Percentiles rank a stretch among this genome's conserved stretches.
These are phyloP conservation scores for Brettanomyces sp. DNA, from an alignment of 805 yeast species.

Conservation along the genomic window DNA sequence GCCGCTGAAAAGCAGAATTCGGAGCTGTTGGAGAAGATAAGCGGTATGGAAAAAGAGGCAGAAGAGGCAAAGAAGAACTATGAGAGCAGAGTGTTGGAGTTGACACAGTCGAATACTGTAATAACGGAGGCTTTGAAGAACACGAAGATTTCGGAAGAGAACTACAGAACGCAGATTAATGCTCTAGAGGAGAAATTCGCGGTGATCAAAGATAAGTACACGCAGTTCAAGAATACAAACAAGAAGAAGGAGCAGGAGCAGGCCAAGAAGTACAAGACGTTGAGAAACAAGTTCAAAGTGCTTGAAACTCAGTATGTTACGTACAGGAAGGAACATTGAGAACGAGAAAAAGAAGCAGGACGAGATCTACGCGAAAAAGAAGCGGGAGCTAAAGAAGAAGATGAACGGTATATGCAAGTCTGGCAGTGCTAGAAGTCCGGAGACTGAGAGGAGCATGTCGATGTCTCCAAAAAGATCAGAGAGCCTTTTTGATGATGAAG, in stretches of 20 bases:
- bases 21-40: constrained; percentile 1
- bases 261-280: neutral
- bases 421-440: neutral
- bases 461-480: neutral
- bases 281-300: neutral
- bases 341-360: neutral
- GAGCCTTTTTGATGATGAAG: constrained; percentile 1
- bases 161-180: neutral
- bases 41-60: neutral
- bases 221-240: neutral
- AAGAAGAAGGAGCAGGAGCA: neutral
- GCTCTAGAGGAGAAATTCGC: neutral
- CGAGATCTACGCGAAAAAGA: neutral
- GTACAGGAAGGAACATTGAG: neutral
- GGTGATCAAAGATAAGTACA: neutral
- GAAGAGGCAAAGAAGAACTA: neutral
- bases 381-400: neutral
- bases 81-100: neutral
- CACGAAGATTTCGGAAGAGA: neutral
- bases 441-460: neutral
- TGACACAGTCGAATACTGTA: neutral
- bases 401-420: neutral
- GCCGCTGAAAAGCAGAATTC: constrained; percentile 5
- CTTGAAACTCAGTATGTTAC: neutral
- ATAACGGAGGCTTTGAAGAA: no score